These are phyloP conservation scores for Clarireedia homoeocarpa DNA, from an alignment of 2,329 filamentous ascomycete species.

Conservation along the genomic window DNA sequence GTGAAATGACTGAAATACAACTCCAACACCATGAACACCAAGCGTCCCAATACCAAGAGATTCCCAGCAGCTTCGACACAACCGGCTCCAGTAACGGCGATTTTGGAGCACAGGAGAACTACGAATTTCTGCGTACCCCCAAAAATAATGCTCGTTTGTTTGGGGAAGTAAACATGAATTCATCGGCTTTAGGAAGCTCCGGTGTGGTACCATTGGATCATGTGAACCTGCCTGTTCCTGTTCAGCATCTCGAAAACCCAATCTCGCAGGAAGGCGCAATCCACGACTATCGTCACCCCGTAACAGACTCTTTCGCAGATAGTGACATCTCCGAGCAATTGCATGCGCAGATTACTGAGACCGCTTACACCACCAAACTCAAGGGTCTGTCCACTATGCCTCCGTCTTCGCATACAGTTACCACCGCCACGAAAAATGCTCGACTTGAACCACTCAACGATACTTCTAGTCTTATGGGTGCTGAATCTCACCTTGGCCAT, in stretches of 20 bases:
- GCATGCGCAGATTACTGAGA: no score
- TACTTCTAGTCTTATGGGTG: slow-evolving; percentile 27
- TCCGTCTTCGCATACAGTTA: slow-evolving; percentile 10
- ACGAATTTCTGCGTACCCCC: slow-evolving; percentile 11
- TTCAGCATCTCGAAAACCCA: slow-evolving; percentile 3
- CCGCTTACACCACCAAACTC: background rate
- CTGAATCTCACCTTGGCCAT: slow-evolving; percentile 28
- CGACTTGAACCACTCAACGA: slow-evolving; percentile 7
- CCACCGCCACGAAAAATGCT: background rate
- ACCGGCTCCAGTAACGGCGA: slow-evolving; percentile 6
- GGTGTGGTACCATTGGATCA: slow-evolving; percentile 24
- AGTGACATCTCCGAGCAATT: no score
- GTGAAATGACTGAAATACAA: slow-evolving; percentile 20
- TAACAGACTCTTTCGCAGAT: no score
- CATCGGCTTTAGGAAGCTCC: slow-evolving; percentile 26
- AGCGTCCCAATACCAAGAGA: slow-evolving; percentile 12
- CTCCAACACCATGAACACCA: background rate
- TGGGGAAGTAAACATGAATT: slow-evolving; percentile 27
- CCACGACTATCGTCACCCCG: background rate
- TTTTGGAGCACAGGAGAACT: slow-evolving; percentile 12
- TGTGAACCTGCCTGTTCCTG: slow-evolving; percentile 23
- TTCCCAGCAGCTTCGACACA: slow-evolving; percentile 24
- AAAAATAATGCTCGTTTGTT: slow-evolving; percentile 23
- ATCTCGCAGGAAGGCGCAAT: background rate
- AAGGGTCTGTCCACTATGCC: slow-evolving; percentile 10